These are phyloP conservation scores for Quercus mongolica DNA, from an alignment of 306 rosid genomes.

Conservation along the genomic window DNA sequence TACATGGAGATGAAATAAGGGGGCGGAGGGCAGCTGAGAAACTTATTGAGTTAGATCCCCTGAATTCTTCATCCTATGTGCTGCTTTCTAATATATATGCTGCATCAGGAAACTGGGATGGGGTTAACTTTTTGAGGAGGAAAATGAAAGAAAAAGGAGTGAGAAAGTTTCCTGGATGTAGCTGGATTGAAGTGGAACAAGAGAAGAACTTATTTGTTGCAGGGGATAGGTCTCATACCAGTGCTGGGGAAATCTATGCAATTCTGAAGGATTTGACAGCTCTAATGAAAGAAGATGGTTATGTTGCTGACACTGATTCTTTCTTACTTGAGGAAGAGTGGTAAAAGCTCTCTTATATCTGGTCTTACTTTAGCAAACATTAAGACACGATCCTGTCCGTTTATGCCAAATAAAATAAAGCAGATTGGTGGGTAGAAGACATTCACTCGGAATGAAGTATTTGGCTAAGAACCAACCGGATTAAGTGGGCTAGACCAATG, in stretches of 20 bases:
- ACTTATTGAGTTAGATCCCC: constrained; percentile 58
- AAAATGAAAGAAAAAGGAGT: constrained; percentile 63
- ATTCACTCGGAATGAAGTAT: not conserved
- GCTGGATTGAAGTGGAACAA: constrained; percentile 70
- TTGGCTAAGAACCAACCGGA: not conserved
- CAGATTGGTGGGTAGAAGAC: not conserved
- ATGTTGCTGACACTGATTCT: constrained; percentile 11
- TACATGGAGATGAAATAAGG: constrained; percentile 79
- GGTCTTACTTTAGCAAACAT: not conserved
- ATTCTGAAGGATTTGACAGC: constrained; percentile 43
- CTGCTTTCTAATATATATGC: constrained; percentile 67
- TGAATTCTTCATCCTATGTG: constrained; percentile 63
- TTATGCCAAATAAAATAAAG: not conserved
- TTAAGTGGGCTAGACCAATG: not conserved
- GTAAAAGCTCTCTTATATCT: not conserved
- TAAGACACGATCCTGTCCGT: not conserved
- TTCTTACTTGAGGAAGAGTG: constrained; percentile 16
- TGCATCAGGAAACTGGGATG: constrained; percentile 70
- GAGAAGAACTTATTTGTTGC: constrained; percentile 49
- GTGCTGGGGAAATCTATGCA: constrained; percentile 40
- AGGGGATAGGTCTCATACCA: constrained; percentile 47
- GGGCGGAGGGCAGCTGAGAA: constrained; percentile 63
- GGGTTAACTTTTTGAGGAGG: constrained; percentile 55
- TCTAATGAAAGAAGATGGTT: constrained; percentile 41
- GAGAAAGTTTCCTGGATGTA: constrained; percentile 64